phyloP scores from a whole-genome alignment of 2,329 filamentous ascomycete species.

The Paecilomyces niveus region DNA sequence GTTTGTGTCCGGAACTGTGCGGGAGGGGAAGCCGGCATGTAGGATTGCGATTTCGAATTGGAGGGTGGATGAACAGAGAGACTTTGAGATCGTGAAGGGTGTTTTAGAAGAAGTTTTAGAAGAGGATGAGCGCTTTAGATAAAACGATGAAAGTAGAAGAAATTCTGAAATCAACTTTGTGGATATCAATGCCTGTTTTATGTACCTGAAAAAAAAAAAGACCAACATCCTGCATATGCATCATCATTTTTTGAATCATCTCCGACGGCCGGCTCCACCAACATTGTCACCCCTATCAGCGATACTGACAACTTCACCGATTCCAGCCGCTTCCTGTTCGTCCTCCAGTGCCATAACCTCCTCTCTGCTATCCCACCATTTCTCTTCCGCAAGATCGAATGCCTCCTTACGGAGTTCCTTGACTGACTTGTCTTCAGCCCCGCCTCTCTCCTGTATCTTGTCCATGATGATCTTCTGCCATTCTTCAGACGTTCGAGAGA shows the following conservation, averaged over 20 bases:
- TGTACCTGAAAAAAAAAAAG: neutral
- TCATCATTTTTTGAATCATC: slow-evolving; percentile 20
- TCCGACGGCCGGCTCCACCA: slow-evolving; percentile 40
- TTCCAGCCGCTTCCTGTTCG: slow-evolving; percentile 90
- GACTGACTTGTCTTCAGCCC: slow-evolving; percentile 52
- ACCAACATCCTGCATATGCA: neutral
- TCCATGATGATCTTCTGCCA: slow-evolving; percentile 88
- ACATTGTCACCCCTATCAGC: slow-evolving; percentile 58
- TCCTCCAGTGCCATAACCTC: slow-evolving; percentile 88
- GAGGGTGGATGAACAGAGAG: slow-evolving; percentile 63
- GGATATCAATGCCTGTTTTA: neutral
- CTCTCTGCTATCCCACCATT: slow-evolving; percentile 98
- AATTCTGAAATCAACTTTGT: neutral
- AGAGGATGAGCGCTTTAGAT: neutral
- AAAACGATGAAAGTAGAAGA: neutral
- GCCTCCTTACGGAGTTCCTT: slow-evolving; percentile 92
- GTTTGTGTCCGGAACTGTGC: slow-evolving; percentile 76
- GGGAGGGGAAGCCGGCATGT: slow-evolving; percentile 66
- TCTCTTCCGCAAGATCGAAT: slow-evolving; percentile 86
- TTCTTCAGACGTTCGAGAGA: slow-evolving; percentile 73
- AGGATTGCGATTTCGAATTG: slow-evolving; percentile 85
- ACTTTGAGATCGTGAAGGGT: slow-evolving; percentile 57
- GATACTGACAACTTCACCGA: slow-evolving; percentile 87
- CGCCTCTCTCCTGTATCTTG: slow-evolving; percentile 60
- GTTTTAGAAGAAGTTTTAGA: slow-evolving; percentile 51